Evolutionary conservation across 1,284 basidiomycete genomes (phyloP).

Genomic region (Pseudozyma hubeiensis): DNA sequence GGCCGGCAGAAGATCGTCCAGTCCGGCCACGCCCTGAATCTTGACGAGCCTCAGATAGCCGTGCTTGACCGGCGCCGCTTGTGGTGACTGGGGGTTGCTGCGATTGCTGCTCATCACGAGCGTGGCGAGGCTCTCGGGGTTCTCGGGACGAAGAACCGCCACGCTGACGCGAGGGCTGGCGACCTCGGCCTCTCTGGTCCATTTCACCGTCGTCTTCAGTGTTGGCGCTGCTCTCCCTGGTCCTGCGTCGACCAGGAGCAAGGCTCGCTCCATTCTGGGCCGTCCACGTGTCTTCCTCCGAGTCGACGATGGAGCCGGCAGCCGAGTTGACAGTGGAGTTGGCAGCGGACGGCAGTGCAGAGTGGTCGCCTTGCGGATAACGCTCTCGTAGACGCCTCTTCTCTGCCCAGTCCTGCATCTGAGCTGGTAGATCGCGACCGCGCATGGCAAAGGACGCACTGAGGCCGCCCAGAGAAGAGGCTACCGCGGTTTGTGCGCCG

Average conservation of each 20-base stretch:
- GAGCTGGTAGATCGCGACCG: conserved; percentile 51
- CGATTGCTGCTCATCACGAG: conserved; percentile 14
- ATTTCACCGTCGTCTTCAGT: conserved; percentile 41
- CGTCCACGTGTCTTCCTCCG: conserved; percentile 32
- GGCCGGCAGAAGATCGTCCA: conserved; percentile 7
- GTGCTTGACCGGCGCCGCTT: background rate
- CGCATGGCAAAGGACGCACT: conserved; percentile 63
- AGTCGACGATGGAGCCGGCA: conserved; percentile 42
- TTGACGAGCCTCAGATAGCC: conserved; percentile 9
- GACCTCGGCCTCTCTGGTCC: conserved; percentile 36
- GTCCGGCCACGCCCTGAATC: conserved; percentile 25
- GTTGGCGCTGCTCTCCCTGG: conserved; percentile 29
- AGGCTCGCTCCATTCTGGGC: conserved; percentile 8
- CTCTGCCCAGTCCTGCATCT: conserved; percentile 62
- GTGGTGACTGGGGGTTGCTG: conserved; percentile 2
- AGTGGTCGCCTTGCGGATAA: conserved; percentile 61
- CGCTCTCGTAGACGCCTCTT: conserved; percentile 58
- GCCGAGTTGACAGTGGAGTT: conserved; percentile 53
- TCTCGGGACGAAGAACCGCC: conserved; percentile 28
- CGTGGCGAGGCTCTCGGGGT: conserved; percentile 20
- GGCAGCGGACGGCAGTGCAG: conserved; percentile 55
- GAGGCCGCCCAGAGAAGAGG: conserved; percentile 48
- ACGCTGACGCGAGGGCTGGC: conserved; percentile 31
- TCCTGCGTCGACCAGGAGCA: conserved; percentile 5
- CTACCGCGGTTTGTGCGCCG: conserved; percentile 12